Evolutionary conservation across 2,329 filamentous ascomycete genomes (phyloP).

Genomic region (Lojkania enalia): DNA sequence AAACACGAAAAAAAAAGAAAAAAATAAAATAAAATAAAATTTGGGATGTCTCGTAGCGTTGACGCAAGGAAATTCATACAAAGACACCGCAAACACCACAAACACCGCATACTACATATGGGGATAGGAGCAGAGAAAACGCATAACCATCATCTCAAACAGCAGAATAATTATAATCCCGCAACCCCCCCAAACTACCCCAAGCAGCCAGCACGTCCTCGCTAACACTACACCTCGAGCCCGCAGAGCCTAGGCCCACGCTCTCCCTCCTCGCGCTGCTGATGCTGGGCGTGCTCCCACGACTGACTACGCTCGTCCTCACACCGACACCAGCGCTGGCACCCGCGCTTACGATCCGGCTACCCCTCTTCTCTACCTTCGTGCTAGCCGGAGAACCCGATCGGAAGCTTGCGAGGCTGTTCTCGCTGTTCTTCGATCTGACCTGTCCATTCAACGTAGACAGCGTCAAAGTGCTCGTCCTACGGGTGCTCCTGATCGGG

Average conservation of each 20-base stretch:
- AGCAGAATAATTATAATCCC: slow-evolving; percentile 11
- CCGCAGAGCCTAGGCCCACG: slow-evolving; percentile 16
- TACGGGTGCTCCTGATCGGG: slow-evolving; percentile 19
- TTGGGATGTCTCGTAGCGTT: no score
- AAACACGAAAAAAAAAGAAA: no score
- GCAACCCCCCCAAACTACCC: slow-evolving; percentile 49
- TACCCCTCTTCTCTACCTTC: background rate
- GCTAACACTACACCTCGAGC: slow-evolving; percentile 44
- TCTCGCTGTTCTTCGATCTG: background rate
- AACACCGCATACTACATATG: no score
- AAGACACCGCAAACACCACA: no score
- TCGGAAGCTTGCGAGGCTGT: slow-evolving; percentile 10
- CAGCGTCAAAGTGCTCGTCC: slow-evolving; percentile 21
- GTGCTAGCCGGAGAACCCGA: slow-evolving; percentile 14
- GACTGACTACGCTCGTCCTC: slow-evolving; percentile 21
- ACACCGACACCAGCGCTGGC: slow-evolving; percentile 20
- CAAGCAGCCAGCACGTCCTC: slow-evolving; percentile 54
- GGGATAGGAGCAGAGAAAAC: no score
- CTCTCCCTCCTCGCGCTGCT: slow-evolving; percentile 26
- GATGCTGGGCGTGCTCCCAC: slow-evolving; percentile 29
- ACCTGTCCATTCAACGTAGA: slow-evolving; percentile 1
- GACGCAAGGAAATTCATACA: no score
- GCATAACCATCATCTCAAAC: no score
- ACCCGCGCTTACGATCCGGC: slow-evolving; percentile 27
- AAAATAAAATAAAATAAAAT: no score